Conservation (phyloP, 2,329 filamentous ascomycete genomes). For the Chrysosporium keratinophilum region DNA sequence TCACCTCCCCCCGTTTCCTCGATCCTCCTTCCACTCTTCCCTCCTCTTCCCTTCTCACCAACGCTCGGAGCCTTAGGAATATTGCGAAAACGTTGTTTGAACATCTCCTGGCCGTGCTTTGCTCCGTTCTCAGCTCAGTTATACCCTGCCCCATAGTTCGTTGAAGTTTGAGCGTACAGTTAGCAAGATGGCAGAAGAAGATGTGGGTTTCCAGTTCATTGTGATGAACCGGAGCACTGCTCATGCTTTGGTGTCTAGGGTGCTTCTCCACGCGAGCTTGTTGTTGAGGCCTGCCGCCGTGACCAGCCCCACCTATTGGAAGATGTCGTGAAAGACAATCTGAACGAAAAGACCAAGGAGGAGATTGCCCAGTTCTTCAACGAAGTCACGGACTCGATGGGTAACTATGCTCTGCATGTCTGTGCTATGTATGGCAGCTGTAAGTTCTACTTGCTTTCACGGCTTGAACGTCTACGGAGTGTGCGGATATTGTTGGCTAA, state of each 20-base stretch:
- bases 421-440: conserved; percentile 79
- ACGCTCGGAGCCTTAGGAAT: background rate
- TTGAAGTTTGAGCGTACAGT: background rate
- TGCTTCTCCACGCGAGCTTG: conserved; percentile 70
- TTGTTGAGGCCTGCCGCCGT: conserved; percentile 85
- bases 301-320: conserved; percentile 81
- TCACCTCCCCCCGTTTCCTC: background rate
- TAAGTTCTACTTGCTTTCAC: conserved; percentile 35
- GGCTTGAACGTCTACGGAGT: background rate
- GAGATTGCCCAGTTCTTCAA: conserved; percentile 73
- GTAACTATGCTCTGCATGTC: conserved; percentile 81
- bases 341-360: conserved; percentile 48
- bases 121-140: background rate
- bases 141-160: background rate
- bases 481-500: background rate
- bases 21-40: background rate
- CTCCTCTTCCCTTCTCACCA: background rate
- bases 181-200: conserved; percentile 33
- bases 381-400: conserved; percentile 70
- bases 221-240: conserved; percentile 2
- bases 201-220: conserved; percentile 24
- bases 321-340: conserved; percentile 53
- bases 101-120: background rate
- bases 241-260: conserved; percentile 46
- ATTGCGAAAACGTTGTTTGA: background rate